Evolutionary conservation across 1,139 yeast species (phyloP).

Genomic region (Hansenula anomala): DNA sequence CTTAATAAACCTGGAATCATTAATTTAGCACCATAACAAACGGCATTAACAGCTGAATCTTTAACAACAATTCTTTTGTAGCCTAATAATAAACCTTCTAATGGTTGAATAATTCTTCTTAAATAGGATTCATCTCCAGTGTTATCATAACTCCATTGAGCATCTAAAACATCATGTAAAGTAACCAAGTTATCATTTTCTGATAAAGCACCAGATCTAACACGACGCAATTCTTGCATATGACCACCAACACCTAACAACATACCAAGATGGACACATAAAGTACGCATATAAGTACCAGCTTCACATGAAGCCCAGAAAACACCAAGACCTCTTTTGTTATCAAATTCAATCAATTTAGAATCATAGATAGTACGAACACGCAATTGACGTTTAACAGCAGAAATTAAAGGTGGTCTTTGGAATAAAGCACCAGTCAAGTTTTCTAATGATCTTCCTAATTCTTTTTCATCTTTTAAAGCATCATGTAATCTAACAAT

Average conservation of each 20-base stretch:
- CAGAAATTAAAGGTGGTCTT: slow-evolving; percentile 98
- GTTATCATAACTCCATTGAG: slow-evolving; percentile 96
- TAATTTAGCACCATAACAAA: slow-evolving; percentile 97
- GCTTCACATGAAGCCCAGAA: slow-evolving; percentile 99
- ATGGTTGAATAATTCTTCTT: slow-evolving; percentile 91
- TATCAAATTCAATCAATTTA: slow-evolving; percentile 91
- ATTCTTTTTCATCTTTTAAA: slow-evolving; percentile 82
- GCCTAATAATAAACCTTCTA: slow-evolving; percentile 88
- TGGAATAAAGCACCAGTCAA: slow-evolving; percentile 98
- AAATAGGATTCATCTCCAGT: slow-evolving; percentile 94
- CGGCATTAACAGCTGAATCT: slow-evolving; percentile 97
- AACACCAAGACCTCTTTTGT: slow-evolving; percentile 94
- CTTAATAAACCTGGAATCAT: slow-evolving; percentile 98
- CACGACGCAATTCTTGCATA: slow-evolving; percentile 99
- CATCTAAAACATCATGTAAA: slow-evolving; percentile 94
- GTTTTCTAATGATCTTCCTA: slow-evolving; percentile 85
- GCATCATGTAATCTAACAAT: slow-evolving; percentile 94
- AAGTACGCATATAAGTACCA: slow-evolving; percentile 98
- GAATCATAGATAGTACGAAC: slow-evolving; percentile 97
- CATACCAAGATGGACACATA: slow-evolving; percentile 98
- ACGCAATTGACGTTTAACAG: slow-evolving; percentile 98
- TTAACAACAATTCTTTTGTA: slow-evolving; percentile 97
- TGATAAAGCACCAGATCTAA: slow-evolving; percentile 92
- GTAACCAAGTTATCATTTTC: slow-evolving; percentile 93
- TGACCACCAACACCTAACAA: slow-evolving; percentile 98